phyloP scores from a whole-genome alignment of 352 stramenopile genomes.

The Pythium phragmiticola region DNA sequence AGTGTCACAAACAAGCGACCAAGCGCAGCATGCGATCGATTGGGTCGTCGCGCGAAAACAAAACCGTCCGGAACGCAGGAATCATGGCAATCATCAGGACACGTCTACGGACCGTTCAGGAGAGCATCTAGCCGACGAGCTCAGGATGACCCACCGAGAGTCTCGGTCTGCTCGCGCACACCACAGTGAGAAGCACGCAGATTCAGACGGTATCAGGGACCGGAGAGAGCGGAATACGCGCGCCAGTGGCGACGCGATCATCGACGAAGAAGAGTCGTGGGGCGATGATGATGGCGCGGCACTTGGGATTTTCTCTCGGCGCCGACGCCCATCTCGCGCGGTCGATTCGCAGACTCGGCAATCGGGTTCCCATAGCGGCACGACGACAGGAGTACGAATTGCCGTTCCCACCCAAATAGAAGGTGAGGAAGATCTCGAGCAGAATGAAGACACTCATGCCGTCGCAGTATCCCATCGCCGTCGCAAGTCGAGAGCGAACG shows the following conservation, averaged over 20 bases:
- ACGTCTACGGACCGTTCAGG: too few species aligned
- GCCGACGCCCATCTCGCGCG: neutral
- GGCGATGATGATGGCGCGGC: neutral
- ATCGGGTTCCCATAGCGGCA: neutral
- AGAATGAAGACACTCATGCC: neutral
- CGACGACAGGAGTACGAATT: neutral
- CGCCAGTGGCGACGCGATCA: too few species aligned
- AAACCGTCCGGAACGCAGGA: neutral
- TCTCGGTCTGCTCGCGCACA: too few species aligned
- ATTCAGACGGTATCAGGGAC: too few species aligned
- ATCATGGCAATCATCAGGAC: neutral
- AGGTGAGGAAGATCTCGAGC: neutral
- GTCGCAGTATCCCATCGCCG: neutral
- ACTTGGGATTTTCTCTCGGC: neutral
- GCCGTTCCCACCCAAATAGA: neutral
- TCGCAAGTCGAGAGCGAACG: neutral
- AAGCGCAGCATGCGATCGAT: neutral
- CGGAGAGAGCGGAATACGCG: too few species aligned
- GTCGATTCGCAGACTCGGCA: neutral
- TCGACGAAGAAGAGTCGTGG: neutral
- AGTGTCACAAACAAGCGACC: neutral
- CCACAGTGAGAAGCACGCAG: too few species aligned
- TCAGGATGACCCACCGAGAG: too few species aligned
- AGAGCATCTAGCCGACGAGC: too few species aligned
- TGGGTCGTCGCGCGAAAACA: neutral